Evolutionary conservation across 306 rosid genomes (phyloP).

Genomic region (Geum urbanum): DNA sequence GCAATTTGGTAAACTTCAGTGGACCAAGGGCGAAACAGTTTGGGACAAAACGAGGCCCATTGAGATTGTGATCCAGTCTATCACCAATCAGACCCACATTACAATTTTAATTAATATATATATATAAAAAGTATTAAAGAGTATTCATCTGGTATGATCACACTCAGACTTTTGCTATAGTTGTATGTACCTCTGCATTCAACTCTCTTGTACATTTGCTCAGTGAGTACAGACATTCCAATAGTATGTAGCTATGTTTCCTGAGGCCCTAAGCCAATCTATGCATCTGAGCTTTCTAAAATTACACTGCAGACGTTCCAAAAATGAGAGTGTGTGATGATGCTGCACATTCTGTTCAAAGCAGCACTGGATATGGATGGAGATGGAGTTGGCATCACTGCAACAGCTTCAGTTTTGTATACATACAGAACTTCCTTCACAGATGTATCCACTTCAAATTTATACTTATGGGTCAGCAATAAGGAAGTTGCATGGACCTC

Average conservation of each 20-base stretch:
- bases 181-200: not conserved
- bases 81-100: no score
- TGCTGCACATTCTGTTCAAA: not conserved
- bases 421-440: not conserved
- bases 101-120: no score
- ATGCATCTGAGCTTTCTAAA: conserved; percentile 1
- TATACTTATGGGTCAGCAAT: conserved; percentile 36
- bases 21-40: no score
- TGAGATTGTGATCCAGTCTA: no score
- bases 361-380: no score
- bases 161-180: not conserved
- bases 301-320: not conserved
- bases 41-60: no score
- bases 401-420: not conserved
- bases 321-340: not conserved
- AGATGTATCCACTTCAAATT: not conserved
- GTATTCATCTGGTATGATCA: no score
- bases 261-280: not conserved
- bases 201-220: not conserved
- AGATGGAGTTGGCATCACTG: no score
- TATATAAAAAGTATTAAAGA: no score
- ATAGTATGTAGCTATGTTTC: not conserved
- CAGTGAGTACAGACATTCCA: not conserved
- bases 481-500: conserved; percentile 27
- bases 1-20: no score